Evolutionary conservation across 495 filamentous ascomycete genomes (phyloP), one percentile per base, ranked within the genome.

Genomic region (Amniculicola lignicola): DNA sequence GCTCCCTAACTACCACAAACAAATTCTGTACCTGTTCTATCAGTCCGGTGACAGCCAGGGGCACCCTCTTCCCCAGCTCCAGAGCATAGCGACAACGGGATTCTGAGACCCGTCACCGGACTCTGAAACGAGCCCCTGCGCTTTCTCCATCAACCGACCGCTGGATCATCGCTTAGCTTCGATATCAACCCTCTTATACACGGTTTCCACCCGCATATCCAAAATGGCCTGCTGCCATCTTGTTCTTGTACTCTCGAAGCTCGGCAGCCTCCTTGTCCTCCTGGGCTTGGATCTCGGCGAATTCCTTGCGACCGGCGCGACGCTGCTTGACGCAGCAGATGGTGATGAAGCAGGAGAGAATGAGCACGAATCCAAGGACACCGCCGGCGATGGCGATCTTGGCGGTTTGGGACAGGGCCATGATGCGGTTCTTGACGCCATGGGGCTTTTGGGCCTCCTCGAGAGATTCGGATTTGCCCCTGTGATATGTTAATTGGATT

Each of bases 321-420:
- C 87, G 78, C 66, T 89, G 85, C 38, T 75, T 77, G 66, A 89
- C 67, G 71, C 81, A 88, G 71, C 80, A 84, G 59, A 85, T 74
- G 7, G 74, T 45, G 46, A 81, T 72, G 15, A 72, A 69, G 21
- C 71, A 70, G 24, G 82, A 50, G 9, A 77, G 55, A n/a, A 77
- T 68, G 16, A 76, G 74, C 9, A 79, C 78, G 14, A 70, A 81
- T 0, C 70, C 81, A 10, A 72, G 78, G 16, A 77, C 67, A 23
- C 63, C 68, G 49, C 46, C 73, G 61, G 82, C 83, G 42, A 92
- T 72, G 21, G 77, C 87, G 31, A 82, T 77, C 62, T 83, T 83
- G 33, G 70, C 73, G 7, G 68, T 69, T 1, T 67, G 55, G 1
- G 82, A 74, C 6, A 88, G 76, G 0, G 75, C 75, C 15, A 74